Conservation (phyloP, 768 basidiomycete species). For the Rhodotorula babjevae region DNA sequence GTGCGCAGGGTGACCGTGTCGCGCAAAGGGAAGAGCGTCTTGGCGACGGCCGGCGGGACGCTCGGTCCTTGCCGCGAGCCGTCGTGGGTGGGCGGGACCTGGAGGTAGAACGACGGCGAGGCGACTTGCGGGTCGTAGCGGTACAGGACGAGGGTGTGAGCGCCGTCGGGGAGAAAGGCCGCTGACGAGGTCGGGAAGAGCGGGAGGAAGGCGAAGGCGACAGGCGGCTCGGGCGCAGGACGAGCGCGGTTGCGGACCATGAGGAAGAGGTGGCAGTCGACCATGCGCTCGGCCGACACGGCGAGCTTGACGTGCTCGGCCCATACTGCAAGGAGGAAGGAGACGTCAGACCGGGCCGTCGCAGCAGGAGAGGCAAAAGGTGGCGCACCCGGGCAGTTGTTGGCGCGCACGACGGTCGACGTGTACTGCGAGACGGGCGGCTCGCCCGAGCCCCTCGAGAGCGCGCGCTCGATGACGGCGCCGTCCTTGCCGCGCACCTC, state of each 20-base stretch:
- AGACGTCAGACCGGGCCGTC: no score
- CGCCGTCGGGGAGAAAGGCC: slow-evolving; percentile 82
- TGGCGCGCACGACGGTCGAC: slow-evolving; percentile 85
- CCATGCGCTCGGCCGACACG: slow-evolving; percentile 62
- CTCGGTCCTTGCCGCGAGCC: slow-evolving; percentile 51
- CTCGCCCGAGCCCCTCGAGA: slow-evolving; percentile 82
- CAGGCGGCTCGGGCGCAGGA: slow-evolving; percentile 51
- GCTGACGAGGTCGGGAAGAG: slow-evolving; percentile 64
- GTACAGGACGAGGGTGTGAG: slow-evolving; percentile 78
- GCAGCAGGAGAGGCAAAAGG: background rate
- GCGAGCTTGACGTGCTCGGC: slow-evolving; percentile 87
- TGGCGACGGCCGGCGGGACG: slow-evolving; percentile 54
- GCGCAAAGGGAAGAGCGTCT: slow-evolving; percentile 62
- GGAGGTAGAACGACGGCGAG: slow-evolving; percentile 65
- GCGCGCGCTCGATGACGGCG: slow-evolving; percentile 60
- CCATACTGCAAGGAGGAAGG: slow-evolving; percentile 62
- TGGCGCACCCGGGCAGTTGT: slow-evolving; percentile 60
- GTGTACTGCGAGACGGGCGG: slow-evolving; percentile 71
- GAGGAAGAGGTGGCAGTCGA: slow-evolving; percentile 87
- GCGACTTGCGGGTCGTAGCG: slow-evolving; percentile 56
- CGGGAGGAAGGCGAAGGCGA: slow-evolving; percentile 88
- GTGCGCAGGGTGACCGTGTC: slow-evolving; percentile 73
- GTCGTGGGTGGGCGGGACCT: slow-evolving; percentile 60
- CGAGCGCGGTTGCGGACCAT: slow-evolving; percentile 59
- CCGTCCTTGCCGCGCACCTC: slow-evolving; percentile 78